phyloP scores from a whole-genome alignment of 495 filamentous ascomycete genomes.

The Podospora anserina region DNA sequence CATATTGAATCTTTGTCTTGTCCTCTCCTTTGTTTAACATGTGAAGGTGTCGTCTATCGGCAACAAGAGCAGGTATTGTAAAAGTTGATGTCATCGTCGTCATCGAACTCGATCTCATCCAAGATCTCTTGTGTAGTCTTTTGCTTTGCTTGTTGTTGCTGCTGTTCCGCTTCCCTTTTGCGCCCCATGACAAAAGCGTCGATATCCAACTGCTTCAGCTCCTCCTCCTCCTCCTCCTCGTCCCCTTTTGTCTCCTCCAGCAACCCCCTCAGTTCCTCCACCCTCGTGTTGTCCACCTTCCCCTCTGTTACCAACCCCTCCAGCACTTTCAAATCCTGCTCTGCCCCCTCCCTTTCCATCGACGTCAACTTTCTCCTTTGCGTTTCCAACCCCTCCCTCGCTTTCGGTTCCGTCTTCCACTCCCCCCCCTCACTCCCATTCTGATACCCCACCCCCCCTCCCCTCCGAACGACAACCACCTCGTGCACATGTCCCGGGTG shows the following conservation, averaged over 20 bases:
- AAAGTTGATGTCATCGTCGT: not conserved
- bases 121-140: not conserved
- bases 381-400: constrained; percentile 20
- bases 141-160: not conserved
- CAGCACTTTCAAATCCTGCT: constrained; percentile 27
- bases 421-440: constrained; percentile 9
- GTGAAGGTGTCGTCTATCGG: not conserved
- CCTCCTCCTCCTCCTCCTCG: not conserved
- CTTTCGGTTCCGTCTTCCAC: constrained; percentile 11
- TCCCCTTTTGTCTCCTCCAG: constrained; percentile 23
- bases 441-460: constrained; percentile 13
- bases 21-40: not conserved
- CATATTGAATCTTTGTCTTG: not conserved
- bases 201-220: not conserved
- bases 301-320: constrained; percentile 18
- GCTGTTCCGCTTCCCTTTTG: not conserved
- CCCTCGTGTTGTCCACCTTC: constrained; percentile 20
- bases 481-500: constrained; percentile 11
- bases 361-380: constrained; percentile 30
- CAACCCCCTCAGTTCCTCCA: constrained; percentile 11
- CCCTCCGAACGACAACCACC: constrained; percentile 25
- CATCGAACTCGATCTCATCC: not conserved
- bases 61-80: not conserved
- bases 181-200: constrained; percentile 1
- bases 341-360: constrained; percentile 22